A percentile compares a stretch with the other conserved stretches of the same genome.
phyloP scores from a whole-genome alignment of 805 yeast species.

The Ogataea degrootiae region DNA sequence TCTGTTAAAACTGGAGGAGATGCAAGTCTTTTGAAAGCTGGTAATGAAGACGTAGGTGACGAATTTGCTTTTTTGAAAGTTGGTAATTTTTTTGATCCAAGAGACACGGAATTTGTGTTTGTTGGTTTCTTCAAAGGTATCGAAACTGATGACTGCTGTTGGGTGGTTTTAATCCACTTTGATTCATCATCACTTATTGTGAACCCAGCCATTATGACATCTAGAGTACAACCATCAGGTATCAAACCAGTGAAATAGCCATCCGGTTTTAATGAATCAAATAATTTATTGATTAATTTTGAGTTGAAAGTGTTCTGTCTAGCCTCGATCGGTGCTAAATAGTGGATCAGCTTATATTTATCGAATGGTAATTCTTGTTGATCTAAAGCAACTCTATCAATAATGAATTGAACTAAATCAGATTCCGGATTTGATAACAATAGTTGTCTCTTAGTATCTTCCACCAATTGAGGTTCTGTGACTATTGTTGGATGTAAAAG shows the following conservation, averaged over 20 bases:
- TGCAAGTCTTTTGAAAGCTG: conserved; percentile 28
- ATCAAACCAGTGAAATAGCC: conserved; percentile 53
- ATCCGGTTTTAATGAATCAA: conserved; percentile 33
- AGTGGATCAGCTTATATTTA: conserved; percentile 41
- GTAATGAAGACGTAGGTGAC: conserved; percentile 15
- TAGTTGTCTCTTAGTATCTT: conserved; percentile 32
- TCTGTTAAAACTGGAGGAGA: conserved; percentile 40
- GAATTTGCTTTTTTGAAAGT: conserved; percentile 23
- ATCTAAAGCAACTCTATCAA: conserved; percentile 52
- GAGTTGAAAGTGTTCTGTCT: conserved; percentile 40
- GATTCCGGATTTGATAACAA: conserved; percentile 25
- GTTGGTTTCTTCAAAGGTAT: conserved; percentile 21
- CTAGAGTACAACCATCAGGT: conserved; percentile 47
- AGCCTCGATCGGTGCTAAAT: conserved; percentile 52
- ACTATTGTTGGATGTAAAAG: conserved; percentile 67
- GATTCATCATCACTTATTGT: conserved; percentile 36
- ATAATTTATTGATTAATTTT: conserved; percentile 37
- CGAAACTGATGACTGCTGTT: conserved; percentile 9
- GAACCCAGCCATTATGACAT: conserved; percentile 66
- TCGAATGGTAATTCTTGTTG: conserved; percentile 35
- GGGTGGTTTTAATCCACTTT: conserved; percentile 53
- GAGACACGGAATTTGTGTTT: not conserved
- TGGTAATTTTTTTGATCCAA: conserved; percentile 19
- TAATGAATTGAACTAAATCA: conserved; percentile 44
- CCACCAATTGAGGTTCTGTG: conserved; percentile 46